A percentile compares a stretch with the other conserved stretches of the same genome.
These are phyloP conservation scores for Violaceomyces palustris DNA, from an alignment of 1,284 basidiomycete species.

Conservation along the genomic window DNA sequence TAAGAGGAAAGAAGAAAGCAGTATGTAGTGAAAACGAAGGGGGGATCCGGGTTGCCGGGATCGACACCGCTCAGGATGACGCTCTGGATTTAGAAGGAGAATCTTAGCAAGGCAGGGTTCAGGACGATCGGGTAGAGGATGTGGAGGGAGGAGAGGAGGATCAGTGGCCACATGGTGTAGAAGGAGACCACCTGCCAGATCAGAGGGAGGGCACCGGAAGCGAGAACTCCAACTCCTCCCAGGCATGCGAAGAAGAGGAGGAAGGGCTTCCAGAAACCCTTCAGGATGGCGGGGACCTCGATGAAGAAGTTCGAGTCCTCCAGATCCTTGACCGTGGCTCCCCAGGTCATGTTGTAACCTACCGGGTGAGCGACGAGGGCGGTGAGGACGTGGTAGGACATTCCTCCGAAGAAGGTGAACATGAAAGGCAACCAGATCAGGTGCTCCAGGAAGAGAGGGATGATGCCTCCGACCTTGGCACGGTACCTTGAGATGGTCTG, in stretches of 20 bases:
- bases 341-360: conserved; percentile 78
- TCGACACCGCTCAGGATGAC: too few relatives aligned
- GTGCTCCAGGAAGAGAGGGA: conserved; percentile 63
- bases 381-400: conserved; percentile 57
- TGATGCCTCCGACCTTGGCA: conserved; percentile 62
- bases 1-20: too few relatives aligned
- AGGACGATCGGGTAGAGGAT: conserved; percentile 33
- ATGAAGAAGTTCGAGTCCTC: conserved; percentile 68
- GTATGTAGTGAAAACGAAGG: too few relatives aligned
- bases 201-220: conserved; percentile 59
- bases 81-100: conserved; percentile 20
- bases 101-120: conserved; percentile 32
- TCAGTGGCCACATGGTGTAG: conserved; percentile 14
- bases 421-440: conserved; percentile 68
- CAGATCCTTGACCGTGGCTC: conserved; percentile 33
- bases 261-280: conserved; percentile 55
- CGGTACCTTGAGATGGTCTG: conserved; percentile 72
- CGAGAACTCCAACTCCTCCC: conserved; percentile 61
- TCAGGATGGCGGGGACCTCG: conserved; percentile 70
- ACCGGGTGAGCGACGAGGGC: conserved; percentile 75
- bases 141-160: conserved; percentile 7
- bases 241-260: conserved; percentile 58
- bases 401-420: conserved; percentile 18
- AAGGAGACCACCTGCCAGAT: conserved; percentile 59
- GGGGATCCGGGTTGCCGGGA: too few relatives aligned